phyloP scores from a whole-genome alignment of 2,329 filamentous ascomycete species.

The Corinectria fuckeliana region DNA sequence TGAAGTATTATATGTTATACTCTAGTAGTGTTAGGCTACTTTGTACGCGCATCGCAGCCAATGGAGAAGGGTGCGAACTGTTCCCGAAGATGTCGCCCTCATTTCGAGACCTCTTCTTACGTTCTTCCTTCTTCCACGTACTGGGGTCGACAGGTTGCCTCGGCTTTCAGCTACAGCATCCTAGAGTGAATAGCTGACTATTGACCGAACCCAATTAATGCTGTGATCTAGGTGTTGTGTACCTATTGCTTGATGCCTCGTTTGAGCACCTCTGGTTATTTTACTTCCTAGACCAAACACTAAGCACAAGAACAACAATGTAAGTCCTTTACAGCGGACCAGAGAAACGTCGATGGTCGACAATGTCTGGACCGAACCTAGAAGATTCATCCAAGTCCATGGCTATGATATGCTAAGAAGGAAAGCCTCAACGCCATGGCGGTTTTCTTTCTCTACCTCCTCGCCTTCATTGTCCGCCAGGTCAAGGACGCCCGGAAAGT shows the following conservation, averaged over 20 bases:
- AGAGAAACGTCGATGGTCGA: background rate
- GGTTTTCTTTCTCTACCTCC: constrained; percentile 16
- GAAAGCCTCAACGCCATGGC: constrained; percentile 3
- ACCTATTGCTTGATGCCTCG: background rate
- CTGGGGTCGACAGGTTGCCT: background rate
- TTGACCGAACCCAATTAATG: background rate
- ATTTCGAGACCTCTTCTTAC: background rate
- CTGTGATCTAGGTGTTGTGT: background rate
- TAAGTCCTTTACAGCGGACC: background rate
- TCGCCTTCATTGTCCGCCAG: constrained; percentile 11
- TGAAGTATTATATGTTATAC: too few species aligned
- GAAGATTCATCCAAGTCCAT: constrained; percentile 10
- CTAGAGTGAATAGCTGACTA: background rate
- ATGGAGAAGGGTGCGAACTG: constrained; percentile 10
- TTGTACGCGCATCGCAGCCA: background rate
- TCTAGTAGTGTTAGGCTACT: too few species aligned
- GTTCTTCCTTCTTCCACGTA: background rate
- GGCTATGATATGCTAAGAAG: background rate
- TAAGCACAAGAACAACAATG: background rate
- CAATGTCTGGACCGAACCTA: background rate
- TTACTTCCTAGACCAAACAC: too few species aligned
- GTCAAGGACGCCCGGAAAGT: constrained; percentile 7
- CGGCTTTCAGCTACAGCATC: background rate
- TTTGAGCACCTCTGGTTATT: background rate
- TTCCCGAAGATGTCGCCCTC: background rate